Conservation (phyloP, 768 basidiomycete species). For the Pleurotus cornucopiae region DNA sequence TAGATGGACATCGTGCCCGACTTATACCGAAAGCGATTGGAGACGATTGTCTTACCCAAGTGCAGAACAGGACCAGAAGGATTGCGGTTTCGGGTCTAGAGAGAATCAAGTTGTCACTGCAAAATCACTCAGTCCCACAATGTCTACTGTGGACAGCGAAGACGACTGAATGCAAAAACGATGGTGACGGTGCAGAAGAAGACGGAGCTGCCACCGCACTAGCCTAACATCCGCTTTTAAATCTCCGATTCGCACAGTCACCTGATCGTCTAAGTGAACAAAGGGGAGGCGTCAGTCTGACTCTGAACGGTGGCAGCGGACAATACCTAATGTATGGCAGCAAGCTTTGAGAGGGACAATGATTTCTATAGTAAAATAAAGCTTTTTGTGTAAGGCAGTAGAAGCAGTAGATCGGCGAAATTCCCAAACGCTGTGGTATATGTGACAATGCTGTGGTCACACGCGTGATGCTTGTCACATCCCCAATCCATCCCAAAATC, state of each 20-base stretch:
- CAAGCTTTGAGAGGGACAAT: no score
- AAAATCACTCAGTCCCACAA: slow-evolving; percentile 46
- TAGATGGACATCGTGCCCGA: slow-evolving; percentile 55
- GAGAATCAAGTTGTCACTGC: slow-evolving; percentile 1
- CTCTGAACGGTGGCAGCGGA: no score
- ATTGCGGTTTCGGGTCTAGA: not conserved
- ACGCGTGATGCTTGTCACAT: not conserved
- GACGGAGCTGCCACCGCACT: slow-evolving; percentile 11
- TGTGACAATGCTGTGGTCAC: not conserved
- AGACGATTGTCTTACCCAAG: slow-evolving; percentile 10
- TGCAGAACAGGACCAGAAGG: not conserved
- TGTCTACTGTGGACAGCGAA: slow-evolving; percentile 36
- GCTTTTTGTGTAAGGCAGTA: no score
- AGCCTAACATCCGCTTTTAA: not conserved
- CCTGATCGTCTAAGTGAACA: not conserved
- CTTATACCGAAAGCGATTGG: slow-evolving; percentile 29
- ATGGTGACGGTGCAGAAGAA: slow-evolving; percentile 33
- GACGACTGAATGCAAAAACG: slow-evolving; percentile 28
- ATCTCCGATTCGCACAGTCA: slow-evolving; percentile 1
- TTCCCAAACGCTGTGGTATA: no score
- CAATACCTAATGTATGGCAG: no score
- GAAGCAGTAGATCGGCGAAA: no score
- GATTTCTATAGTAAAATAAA: no score
- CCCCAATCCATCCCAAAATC: not conserved
- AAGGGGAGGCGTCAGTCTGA: no score